Conservation (phyloP, 1,139 yeast species). For the Yamadazyma conglobata region DNA sequence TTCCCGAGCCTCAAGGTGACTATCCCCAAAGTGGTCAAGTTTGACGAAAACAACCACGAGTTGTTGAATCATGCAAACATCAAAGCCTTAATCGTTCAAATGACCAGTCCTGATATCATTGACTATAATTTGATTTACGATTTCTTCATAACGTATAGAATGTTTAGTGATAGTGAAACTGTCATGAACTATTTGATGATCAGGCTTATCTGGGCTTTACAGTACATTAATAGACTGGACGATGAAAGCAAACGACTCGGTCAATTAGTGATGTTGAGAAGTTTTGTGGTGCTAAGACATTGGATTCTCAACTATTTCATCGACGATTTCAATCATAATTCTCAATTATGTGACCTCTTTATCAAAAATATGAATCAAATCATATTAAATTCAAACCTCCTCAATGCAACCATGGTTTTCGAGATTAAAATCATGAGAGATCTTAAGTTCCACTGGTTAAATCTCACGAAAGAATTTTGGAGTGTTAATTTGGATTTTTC, state of each 20-base stretch:
- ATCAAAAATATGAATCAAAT: conserved; percentile 48
- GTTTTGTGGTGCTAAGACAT: conserved; percentile 84
- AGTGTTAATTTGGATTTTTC: conserved; percentile 23
- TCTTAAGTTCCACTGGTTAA: conserved; percentile 42
- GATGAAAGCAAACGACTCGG: conserved; percentile 49
- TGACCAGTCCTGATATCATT: conserved; percentile 75
- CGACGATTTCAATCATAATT: conserved; percentile 59
- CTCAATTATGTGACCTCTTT: conserved; percentile 45
- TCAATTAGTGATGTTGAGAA: conserved; percentile 69
- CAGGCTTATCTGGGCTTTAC: conserved; percentile 73
- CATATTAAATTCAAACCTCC: conserved; percentile 29
- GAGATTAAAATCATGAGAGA: conserved; percentile 46
- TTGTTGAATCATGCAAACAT: conserved; percentile 40
- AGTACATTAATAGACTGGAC: conserved; percentile 31
- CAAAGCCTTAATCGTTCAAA: conserved; percentile 61
- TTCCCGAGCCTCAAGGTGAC: conserved; percentile 30
- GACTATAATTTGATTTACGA: conserved; percentile 80
- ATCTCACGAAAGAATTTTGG: conserved; percentile 34
- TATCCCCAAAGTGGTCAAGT: conserved; percentile 27
- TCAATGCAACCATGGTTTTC: conserved; percentile 23
- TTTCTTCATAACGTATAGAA: conserved; percentile 79
- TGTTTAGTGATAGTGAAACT: conserved; percentile 56
- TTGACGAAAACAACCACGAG: conserved; percentile 33
- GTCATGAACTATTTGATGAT: conserved; percentile 60
- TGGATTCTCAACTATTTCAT: conserved; percentile 80